Evolutionary conservation across 2,329 filamentous ascomycete species (phyloP), one percentile per base, ranked within the genome.

Genomic region (Sarocladium oryzae): DNA sequence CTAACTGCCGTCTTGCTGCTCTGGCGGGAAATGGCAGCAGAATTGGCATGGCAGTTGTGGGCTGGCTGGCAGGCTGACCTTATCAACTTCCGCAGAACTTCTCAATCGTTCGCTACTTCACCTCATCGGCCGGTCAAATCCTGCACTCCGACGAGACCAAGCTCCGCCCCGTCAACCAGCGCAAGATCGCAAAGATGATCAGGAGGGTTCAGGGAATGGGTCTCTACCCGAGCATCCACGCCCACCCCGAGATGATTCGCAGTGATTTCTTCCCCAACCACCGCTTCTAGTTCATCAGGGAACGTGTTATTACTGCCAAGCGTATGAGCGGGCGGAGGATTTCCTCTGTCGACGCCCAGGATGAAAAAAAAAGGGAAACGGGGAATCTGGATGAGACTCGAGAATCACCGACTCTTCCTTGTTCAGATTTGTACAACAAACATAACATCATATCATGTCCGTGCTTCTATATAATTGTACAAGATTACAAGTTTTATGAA

Each of bases 181-280:
- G 93, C 58, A 90, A 86, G 71, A 83, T 99, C 64, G 88, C 92
- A 55, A 96, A 95, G 75, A 92, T 95, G 50, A 87, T 99, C 61
- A 78, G 93, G 57, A 81, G 93, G 60, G 86, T 88, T 18, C 85
- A 97, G 61, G 93, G 91, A 1, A 78, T 96, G 63, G 93, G 93
- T 15, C 74, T 97, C 54, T 90, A 97, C 78, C 93, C 93, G 21
- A 95, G 85, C 66, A 86, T 95, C 51, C 88, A 99, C 72, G 75
- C 77, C 57, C 93, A 99, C 71, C 93, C 93, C 3, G 88, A 95
- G 67, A 75, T 95, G 52, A 66, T 96, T 57, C 72, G 75, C 53
- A 60, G 68, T 11, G 56, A 66, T 18, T 69, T 69, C 59, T 69
- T 61, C 54, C 53, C 56, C 3, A 20, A 48, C 18, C 28, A 30